These are phyloP conservation scores for Entomortierella chlamydospora DNA, from an alignment of 192 early-diverging fungal genomes.

Conservation along the genomic window DNA sequence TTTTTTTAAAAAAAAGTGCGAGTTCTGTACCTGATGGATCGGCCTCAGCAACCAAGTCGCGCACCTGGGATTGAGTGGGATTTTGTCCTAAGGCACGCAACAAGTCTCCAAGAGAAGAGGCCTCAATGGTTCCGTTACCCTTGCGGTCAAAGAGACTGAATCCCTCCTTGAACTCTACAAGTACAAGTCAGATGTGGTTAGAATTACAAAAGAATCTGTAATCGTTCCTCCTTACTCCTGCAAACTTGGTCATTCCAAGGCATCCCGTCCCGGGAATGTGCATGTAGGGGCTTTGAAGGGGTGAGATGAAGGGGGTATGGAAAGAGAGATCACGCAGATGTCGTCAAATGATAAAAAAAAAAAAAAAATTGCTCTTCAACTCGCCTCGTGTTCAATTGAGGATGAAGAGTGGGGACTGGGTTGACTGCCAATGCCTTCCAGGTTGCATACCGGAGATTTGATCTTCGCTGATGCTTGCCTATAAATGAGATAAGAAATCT, in stretches of 20 bases:
- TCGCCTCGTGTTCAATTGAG: neutral
- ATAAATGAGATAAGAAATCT: neutral
- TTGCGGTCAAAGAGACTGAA: slow-evolving; percentile 86
- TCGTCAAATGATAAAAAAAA: no score
- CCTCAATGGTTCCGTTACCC: slow-evolving; percentile 74
- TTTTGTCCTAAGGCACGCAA: slow-evolving; percentile 84
- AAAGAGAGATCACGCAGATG: no score
- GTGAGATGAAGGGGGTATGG: no score
- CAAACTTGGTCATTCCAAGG: neutral
- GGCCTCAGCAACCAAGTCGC: slow-evolving; percentile 64
- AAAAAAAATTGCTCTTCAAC: neutral
- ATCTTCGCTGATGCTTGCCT: slow-evolving; percentile 44
- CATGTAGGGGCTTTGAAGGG: neutral
- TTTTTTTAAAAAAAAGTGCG: neutral
- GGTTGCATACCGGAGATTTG: slow-evolving; percentile 30
- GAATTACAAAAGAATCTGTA: neutral
- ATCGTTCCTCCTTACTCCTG: neutral
- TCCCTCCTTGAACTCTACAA: slow-evolving; percentile 79
- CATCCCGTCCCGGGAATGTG: neutral
- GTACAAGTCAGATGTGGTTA: neutral
- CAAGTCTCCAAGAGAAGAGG: slow-evolving; percentile 75
- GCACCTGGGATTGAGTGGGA: slow-evolving; percentile 81
- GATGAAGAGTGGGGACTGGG: neutral
- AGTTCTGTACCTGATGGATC: slow-evolving; percentile 56
- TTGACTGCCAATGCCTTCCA: no score